These are phyloP conservation scores for Colletotrichum filicis DNA, from an alignment of 2,329 filamentous ascomycete genomes.

Conservation along the genomic window DNA sequence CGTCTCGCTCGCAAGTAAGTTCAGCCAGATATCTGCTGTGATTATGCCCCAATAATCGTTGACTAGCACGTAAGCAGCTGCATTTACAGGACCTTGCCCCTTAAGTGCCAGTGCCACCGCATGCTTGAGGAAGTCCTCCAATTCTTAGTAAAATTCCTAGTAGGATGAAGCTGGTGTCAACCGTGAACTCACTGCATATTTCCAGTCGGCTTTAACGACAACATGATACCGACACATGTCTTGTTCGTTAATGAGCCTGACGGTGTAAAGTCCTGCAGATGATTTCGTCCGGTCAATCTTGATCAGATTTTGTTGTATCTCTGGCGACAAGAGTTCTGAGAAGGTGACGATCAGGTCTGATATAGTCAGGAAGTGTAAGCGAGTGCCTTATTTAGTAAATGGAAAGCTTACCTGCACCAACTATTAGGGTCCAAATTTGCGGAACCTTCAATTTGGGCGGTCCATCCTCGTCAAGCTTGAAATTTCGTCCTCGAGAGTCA, in stretches of 20 bases:
- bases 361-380: not conserved
- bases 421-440: not conserved
- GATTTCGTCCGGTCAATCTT: not conserved
- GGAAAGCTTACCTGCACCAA: slow-evolving; percentile 1
- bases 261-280: not conserved
- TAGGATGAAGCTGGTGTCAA: not conserved
- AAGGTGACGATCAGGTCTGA: slow-evolving; percentile 12
- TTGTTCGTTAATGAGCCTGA: slow-evolving; percentile 16
- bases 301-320: not conserved
- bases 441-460: not conserved
- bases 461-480: not conserved
- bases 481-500: not conserved
- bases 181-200: slow-evolving; percentile 1
- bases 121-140: slow-evolving; percentile 8
- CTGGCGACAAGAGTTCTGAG: not conserved
- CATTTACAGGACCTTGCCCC: not conserved
- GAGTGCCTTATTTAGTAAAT: no score
- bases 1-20: not conserved
- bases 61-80: not conserved
- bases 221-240: slow-evolving; percentile 14
- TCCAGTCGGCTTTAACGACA: slow-evolving; percentile 2
- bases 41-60: not conserved
- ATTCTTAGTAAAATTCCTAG: not conserved
- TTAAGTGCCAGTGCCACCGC: not conserved
- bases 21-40: slow-evolving; percentile 7